Percentiles rank a stretch among this genome's conserved stretches.
phyloP scores from a whole-genome alignment of 169 alveolate genomes.

The Besnoitia besnoiti region DNA sequence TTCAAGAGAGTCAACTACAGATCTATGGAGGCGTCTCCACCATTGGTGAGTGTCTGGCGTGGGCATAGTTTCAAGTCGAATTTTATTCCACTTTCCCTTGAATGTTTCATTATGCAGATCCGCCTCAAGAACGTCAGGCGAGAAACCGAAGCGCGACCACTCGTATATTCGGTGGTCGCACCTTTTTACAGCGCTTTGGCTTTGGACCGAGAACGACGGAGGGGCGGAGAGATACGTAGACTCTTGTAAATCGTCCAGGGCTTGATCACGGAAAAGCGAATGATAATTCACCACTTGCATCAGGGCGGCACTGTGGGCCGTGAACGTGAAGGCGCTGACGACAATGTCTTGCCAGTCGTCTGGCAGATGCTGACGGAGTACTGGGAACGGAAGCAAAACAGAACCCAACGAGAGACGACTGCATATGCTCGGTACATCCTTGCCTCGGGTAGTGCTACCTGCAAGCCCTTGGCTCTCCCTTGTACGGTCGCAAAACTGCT shows the following conservation, averaged over 20 bases:
- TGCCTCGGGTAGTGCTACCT: too few relatives aligned
- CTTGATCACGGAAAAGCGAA: constrained; percentile 56
- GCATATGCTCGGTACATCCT: not conserved
- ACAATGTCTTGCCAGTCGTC: constrained; percentile 6
- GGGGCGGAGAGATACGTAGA: constrained; percentile 21
- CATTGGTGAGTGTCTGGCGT: constrained; percentile 60
- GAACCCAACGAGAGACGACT: too few relatives aligned
- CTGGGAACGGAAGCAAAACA: not conserved
- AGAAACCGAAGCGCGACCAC: constrained; percentile 60
- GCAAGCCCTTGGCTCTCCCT: too few relatives aligned
- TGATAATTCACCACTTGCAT: constrained; percentile 61
- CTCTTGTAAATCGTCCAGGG: constrained; percentile 30
- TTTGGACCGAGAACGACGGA: not conserved
- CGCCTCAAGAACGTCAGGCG: constrained; percentile 50
- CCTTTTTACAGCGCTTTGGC: constrained; percentile 38
- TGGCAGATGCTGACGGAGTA: constrained; percentile 9
- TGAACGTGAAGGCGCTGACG: constrained; percentile 43
- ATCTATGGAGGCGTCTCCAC: constrained; percentile 62
- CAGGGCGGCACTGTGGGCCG: constrained; percentile 64
- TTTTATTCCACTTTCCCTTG: constrained; percentile 54
- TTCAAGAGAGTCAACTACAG: constrained; percentile 47
- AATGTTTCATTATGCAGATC: constrained; percentile 46
- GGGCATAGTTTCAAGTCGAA: constrained; percentile 52
- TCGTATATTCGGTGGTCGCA: constrained; percentile 44
- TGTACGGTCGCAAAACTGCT: too few relatives aligned